phyloP scores from a whole-genome alignment of 2,329 filamentous ascomycete species.

The Colletotrichum lini region DNA sequence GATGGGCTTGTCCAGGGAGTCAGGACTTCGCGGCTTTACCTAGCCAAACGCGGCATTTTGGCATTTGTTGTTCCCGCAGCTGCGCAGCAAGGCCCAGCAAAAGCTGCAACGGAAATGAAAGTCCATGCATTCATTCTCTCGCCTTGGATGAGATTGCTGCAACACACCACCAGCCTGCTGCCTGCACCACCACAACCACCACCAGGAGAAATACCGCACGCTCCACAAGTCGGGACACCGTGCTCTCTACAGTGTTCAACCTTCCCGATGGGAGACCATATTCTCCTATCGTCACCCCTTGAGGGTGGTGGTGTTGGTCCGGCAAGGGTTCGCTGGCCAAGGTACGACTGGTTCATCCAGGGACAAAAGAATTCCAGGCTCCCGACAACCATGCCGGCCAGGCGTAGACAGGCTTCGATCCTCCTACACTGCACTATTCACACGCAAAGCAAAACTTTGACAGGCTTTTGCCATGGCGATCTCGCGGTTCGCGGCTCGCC shows the following conservation, averaged over 20 bases:
- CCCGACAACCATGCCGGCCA: neutral
- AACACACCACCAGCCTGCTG: neutral
- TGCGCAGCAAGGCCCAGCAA: constrained; percentile 26
- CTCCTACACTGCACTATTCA: constrained; percentile 13
- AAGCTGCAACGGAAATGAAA: constrained; percentile 26
- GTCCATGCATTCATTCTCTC: neutral
- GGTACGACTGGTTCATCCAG: constrained; percentile 18
- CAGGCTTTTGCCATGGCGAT: constrained; percentile 9
- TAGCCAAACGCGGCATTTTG: constrained; percentile 39
- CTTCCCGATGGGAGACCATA: neutral
- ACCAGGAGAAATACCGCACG: constrained; percentile 39
- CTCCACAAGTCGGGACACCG: constrained; percentile 32
- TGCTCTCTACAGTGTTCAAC: constrained; percentile 26
- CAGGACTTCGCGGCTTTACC: neutral
- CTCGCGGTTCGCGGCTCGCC: constrained; percentile 12
- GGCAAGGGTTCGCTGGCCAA: constrained; percentile 23
- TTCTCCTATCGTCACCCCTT: constrained; percentile 19
- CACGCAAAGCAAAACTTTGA: constrained; percentile 23
- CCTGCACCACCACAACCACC: no score
- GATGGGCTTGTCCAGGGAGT: neutral
- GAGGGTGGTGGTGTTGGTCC: neutral
- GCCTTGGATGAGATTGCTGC: constrained; percentile 29
- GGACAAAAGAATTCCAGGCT: neutral
- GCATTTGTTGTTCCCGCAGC: constrained; percentile 22
- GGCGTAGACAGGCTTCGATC: neutral